Percentiles rank a stretch among this genome's conserved stretches.
Conservation (phyloP, 2,329 filamentous ascomycete genomes). For the Colletotrichum lini region DNA sequence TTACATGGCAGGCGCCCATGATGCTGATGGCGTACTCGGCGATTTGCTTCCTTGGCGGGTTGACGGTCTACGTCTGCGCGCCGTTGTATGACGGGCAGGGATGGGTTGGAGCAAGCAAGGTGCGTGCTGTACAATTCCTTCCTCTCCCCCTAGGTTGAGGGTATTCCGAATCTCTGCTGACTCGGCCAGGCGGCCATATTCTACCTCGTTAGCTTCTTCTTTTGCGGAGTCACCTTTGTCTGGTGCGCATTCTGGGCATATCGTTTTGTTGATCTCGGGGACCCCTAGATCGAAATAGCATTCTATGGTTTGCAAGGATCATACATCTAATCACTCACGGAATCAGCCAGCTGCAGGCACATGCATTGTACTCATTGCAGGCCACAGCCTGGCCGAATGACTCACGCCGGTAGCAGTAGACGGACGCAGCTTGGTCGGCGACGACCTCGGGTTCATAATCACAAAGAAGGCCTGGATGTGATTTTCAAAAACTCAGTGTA, state of each 20-base stretch:
- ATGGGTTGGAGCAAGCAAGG: conserved; percentile 42
- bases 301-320: neutral
- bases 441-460: neutral
- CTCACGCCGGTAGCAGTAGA: conserved; percentile 25
- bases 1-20: conserved; percentile 50
- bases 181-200: conserved; percentile 42
- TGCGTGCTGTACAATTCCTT: conserved; percentile 15
- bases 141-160: neutral
- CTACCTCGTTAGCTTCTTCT: conserved; percentile 44
- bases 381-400: conserved; percentile 27
- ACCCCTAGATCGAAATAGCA: conserved; percentile 16
- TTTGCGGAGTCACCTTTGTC: conserved; percentile 42
- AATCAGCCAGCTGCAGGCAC: neutral
- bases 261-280: conserved; percentile 44
- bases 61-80: conserved; percentile 46
- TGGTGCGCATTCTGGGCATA: conserved; percentile 51
- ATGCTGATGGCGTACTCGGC: conserved; percentile 49
- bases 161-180: conserved; percentile 1
- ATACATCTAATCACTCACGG: too few species aligned
- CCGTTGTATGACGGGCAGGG: conserved; percentile 44
- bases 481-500: neutral
- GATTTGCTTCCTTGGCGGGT: conserved; percentile 44
- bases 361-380: neutral
- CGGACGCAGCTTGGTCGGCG: neutral
- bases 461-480: neutral